Percentiles rank a stretch among this genome's conserved stretches.
Conservation (phyloP, 176 grass and related monocot genomes). For the Pontederia paniculata region DNA sequence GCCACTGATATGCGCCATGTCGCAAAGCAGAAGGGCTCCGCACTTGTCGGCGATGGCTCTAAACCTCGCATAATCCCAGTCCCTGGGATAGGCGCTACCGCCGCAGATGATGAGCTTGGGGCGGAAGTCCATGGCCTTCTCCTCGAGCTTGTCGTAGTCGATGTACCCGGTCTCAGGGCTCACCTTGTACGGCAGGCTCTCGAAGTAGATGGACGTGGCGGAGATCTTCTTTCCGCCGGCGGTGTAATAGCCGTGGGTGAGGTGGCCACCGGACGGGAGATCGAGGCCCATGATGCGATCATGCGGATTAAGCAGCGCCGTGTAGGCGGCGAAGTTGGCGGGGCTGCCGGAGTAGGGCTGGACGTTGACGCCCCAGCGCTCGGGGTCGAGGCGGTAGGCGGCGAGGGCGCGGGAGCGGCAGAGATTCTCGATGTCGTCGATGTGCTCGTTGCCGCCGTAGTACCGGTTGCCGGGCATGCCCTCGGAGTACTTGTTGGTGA, state of each 20-base stretch:
- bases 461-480: conserved; percentile 13
- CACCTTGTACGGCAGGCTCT: conserved; percentile 19
- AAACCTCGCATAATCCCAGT: conserved; percentile 10
- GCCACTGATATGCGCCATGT: conserved; percentile 19
- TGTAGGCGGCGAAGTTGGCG: conserved; percentile 16
- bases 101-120: conserved; percentile 19
- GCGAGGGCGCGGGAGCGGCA: conserved; percentile 15
- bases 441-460: conserved; percentile 15
- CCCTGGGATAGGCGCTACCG: conserved; percentile 9
- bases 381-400: conserved; percentile 8
- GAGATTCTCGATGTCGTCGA: conserved; percentile 18
- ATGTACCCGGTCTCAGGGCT: conserved; percentile 14
- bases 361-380: conserved; percentile 16
- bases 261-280: conserved; percentile 15
- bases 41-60: conserved; percentile 13
- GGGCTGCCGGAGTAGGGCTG: conserved; percentile 21
- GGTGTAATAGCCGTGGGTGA: too few relatives aligned
- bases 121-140: conserved; percentile 17
- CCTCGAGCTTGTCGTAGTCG: conserved; percentile 19
- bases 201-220: conserved; percentile 12
- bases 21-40: conserved; percentile 9
- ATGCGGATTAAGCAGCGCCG: conserved; percentile 9
- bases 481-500: conserved; percentile 22
- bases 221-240: conserved; percentile 17
- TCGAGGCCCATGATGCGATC: conserved; percentile 22